Percentiles rank a stretch among this genome's conserved stretches.
Evolutionary conservation across 306 rosid species (phyloP).

Genomic region (Pyrus bretschneideri): DNA sequence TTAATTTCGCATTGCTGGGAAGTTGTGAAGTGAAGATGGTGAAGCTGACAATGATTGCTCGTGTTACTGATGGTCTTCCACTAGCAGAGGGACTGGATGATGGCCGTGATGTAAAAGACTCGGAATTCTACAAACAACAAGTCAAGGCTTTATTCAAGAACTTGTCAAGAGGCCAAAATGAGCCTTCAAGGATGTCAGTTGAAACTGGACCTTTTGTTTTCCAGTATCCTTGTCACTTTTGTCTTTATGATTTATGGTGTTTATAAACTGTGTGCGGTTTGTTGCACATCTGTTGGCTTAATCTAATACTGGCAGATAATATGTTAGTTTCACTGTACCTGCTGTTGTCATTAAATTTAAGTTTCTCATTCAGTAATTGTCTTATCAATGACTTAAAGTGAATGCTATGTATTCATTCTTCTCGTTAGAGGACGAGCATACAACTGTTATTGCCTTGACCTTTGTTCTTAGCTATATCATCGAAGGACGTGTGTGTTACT

Average conservation of each 20-base stretch:
- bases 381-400: neutral
- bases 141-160: conserved; percentile 88
- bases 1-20: conserved; percentile 10
- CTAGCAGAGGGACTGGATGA: conserved; percentile 92
- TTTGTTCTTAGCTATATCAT: conserved; percentile 63
- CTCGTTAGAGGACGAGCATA: conserved; percentile 11
- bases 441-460: conserved; percentile 49
- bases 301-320: neutral
- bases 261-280: neutral
- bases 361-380: conserved; percentile 2
- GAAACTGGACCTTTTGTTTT: conserved; percentile 88
- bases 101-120: conserved; percentile 70
- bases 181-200: conserved; percentile 91
- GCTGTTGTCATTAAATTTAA: neutral
- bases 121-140: conserved; percentile 83
- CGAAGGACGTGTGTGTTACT: conserved; percentile 95
- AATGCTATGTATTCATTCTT: neutral
- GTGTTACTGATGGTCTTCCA: conserved; percentile 92
- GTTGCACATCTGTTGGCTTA: neutral
- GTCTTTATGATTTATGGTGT: neutral
- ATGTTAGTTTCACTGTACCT: neutral
- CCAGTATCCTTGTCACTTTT: conserved; percentile 67
- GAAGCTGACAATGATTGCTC: conserved; percentile 94
- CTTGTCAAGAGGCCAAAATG: conserved; percentile 81
- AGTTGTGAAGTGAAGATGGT: conserved; percentile 63